These are phyloP conservation scores for Dothiorella sarmentorum DNA, from an alignment of 2,329 filamentous ascomycete species.

Conservation along the genomic window DNA sequence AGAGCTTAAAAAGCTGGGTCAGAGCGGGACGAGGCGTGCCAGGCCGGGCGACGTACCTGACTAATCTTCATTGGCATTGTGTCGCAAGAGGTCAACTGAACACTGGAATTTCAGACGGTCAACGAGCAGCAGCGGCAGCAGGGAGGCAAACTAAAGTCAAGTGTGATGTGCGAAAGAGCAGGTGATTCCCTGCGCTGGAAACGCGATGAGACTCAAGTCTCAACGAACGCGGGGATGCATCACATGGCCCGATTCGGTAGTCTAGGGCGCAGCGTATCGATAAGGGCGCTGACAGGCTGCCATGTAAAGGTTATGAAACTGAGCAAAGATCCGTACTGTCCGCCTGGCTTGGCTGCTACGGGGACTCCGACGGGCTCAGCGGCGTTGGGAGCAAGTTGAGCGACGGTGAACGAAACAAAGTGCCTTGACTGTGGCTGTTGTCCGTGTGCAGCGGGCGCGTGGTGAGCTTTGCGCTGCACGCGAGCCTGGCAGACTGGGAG, in stretches of 20 bases:
- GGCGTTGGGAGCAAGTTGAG: not conserved
- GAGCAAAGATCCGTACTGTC: not conserved
- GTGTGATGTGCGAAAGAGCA: too few relatives aligned
- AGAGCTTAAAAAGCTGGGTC: constrained; percentile 31
- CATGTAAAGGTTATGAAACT: too few relatives aligned
- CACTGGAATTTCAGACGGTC: not conserved
- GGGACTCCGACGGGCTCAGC: not conserved
- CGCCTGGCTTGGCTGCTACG: constrained; percentile 3
- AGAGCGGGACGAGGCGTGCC: constrained; percentile 2
- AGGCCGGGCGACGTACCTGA: constrained; percentile 25
- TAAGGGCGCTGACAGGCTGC: not conserved
- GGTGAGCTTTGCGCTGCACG: constrained; percentile 12
- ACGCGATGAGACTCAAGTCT: too few relatives aligned
- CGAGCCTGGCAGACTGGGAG: not conserved
- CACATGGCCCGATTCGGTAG: not conserved
- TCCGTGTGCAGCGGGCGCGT: constrained; percentile 1
- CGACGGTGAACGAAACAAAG: not conserved
- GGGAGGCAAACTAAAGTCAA: too few relatives aligned
- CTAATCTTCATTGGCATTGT: constrained; percentile 30
- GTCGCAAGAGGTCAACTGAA: too few relatives aligned
- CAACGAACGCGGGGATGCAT: too few relatives aligned
- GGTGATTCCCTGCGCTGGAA: too few relatives aligned
- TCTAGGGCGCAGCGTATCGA: not conserved
- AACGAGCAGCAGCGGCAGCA: not conserved
- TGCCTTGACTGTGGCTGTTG: constrained; percentile 2